Evolutionary conservation across 805 yeast genomes (phyloP).

Genomic region (Candida orba): DNA sequence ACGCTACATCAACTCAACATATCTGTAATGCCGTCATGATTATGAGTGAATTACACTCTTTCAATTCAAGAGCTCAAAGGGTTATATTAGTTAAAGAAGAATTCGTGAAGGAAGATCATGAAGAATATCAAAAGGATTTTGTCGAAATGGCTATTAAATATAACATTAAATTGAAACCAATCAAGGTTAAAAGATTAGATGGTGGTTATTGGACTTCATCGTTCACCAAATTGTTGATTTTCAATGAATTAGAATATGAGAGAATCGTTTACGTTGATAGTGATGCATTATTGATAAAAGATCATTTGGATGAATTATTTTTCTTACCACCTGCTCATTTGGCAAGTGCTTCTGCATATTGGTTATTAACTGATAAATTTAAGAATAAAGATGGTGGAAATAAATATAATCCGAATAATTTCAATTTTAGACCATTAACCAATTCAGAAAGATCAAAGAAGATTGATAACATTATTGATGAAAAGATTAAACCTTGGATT

Average conservation of each 20-base stretch:
- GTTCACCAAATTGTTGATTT: slow-evolving; percentile 48
- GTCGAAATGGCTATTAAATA: slow-evolving; percentile 3
- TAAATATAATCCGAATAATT: slow-evolving; percentile 1
- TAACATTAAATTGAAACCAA: slow-evolving; percentile 12
- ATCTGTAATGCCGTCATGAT: slow-evolving; percentile 46
- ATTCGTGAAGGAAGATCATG: slow-evolving; percentile 15
- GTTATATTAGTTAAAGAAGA: slow-evolving; percentile 35
- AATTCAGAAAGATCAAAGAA: slow-evolving; percentile 1
- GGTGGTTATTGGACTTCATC: slow-evolving; percentile 26
- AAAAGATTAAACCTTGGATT: slow-evolving; percentile 3
- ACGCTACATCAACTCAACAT: slow-evolving; percentile 47
- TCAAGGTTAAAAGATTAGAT: slow-evolving; percentile 4
- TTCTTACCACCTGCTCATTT: slow-evolving; percentile 40
- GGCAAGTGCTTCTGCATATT: slow-evolving; percentile 40
- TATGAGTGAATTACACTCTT: slow-evolving; percentile 31
- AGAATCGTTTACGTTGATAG: slow-evolving; percentile 52
- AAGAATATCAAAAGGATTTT: slow-evolving; percentile 6
- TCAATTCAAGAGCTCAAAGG: slow-evolving; percentile 36
- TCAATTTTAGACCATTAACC: neutral
- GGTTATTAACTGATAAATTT: slow-evolving; percentile 27
- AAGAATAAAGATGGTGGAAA: neutral
- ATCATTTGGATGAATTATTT: slow-evolving; percentile 44
- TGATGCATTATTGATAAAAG: slow-evolving; percentile 40
- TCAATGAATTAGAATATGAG: slow-evolving; percentile 41
- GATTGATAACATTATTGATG: neutral